Base-by-base conservation (phyloP, 495 filamentous ascomycete genomes). In the Penicillium robsamsonii region DNA sequence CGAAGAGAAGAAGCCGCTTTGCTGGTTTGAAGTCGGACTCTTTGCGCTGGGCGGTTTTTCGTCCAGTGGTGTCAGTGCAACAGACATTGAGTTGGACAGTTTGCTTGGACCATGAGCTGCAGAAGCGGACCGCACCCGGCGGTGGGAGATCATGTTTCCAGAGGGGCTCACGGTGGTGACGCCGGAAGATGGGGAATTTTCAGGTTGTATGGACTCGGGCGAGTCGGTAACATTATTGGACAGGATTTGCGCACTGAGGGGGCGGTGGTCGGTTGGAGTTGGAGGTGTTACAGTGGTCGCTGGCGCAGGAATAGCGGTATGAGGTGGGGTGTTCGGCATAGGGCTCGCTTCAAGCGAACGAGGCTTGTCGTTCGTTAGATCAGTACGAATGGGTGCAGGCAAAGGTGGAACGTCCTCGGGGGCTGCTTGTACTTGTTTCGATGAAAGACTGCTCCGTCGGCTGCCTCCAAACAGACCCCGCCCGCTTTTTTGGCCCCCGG, bases 1-100 rank as follows among this genome's bases (percentile, higher is more conserved):
- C 15, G 87, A 89, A 7, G 90, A 93, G 70, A 98, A 98, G 70
- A 98, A 98, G 0, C 92, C 90, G 43, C 77, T 79, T 42, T 70
- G 80, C 45, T 77, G 77, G 50, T 67, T 65, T 13, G 59, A 59
- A 38, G 62, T 56, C 1, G 69, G 46, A n/a, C 63, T 61, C 50
- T 70, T 72, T 6, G 67, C 66, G 22, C 70, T 75, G 8, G 81
- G 70, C 1, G 79, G 75, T 57, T 81, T 85, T 11, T 88, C 85
- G 58, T 88, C 86, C 33, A 80, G 66, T 3, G 94, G 91, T 30
- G 89, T 88, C 43, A 95, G 70, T 27, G 87, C 82, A 27, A 27
- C 25, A 7, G 87, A 76, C 30, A 90, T 83, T 42, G 87, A 86
- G 58, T 87, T 91, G 10, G 92, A 96, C 25, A 97, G 77, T 69